phyloP scores from a whole-genome alignment of 495 filamentous ascomycete species.

The Corynascus novoguineensis region DNA sequence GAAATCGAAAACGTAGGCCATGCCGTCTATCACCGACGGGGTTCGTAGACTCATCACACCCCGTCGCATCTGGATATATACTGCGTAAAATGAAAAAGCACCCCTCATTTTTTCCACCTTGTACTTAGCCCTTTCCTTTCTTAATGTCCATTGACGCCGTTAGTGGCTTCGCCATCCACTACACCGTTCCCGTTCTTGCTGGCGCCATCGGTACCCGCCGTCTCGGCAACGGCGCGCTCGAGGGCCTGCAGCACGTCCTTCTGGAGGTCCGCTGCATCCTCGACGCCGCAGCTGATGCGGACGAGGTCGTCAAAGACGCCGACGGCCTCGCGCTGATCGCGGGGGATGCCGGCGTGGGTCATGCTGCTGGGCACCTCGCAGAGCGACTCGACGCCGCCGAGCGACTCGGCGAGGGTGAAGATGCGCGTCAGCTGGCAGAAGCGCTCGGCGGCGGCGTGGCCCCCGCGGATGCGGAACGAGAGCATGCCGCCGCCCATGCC shows the following conservation, averaged over 20 bases:
- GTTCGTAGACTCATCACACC: not conserved
- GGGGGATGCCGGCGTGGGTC: conserved; percentile 94
- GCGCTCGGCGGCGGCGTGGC: conserved; percentile 75
- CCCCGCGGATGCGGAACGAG: conserved; percentile 88
- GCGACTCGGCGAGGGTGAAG: conserved; percentile 87
- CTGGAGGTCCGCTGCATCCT: conserved; percentile 81
- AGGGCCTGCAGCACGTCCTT: conserved; percentile 81
- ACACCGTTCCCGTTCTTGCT: conserved; percentile 20
- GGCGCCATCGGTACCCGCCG: no score
- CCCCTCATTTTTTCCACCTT: not conserved
- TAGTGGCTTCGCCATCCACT: conserved; percentile 19
- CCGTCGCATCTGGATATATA: not conserved
- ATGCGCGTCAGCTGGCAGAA: conserved; percentile 88
- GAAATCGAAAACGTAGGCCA: not conserved
- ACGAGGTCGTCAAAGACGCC: conserved; percentile 98
- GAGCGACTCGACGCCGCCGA: conserved; percentile 89
- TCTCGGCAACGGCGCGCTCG: conserved; percentile 59
- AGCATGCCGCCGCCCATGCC: conserved; percentile 98
- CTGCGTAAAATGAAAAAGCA: not conserved
- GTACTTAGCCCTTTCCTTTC: no score
- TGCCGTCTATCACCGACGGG: conserved; percentile 7
- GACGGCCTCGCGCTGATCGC: conserved; percentile 79
- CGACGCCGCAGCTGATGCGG: conserved; percentile 85
- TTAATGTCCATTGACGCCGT: conserved; percentile 16
- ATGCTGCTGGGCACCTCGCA: conserved; percentile 89